Evolutionary conservation across 2,329 filamentous ascomycete genomes (phyloP).

Genomic region (Sporothrix dimorphospora): DNA sequence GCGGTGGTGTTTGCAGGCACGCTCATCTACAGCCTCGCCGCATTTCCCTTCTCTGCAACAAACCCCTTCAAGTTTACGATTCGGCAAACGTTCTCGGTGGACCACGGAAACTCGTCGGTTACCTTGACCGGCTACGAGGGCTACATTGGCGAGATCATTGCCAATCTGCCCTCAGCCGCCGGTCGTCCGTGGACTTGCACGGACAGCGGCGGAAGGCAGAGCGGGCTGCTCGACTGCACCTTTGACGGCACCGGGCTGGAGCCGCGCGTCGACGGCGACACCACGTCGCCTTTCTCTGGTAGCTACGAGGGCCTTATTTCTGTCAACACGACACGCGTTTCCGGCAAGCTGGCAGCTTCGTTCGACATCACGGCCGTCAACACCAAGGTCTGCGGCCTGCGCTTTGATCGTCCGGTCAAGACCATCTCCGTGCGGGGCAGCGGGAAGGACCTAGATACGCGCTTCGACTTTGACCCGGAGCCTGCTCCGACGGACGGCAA

Average conservation of each 20-base stretch:
- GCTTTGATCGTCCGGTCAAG: constrained; percentile 69
- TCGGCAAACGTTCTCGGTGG: constrained; percentile 77
- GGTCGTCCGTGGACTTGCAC: constrained; percentile 63
- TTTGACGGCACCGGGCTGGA: constrained; percentile 61
- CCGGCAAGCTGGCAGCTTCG: constrained; percentile 49
- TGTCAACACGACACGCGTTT: constrained; percentile 58
- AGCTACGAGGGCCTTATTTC: constrained; percentile 63
- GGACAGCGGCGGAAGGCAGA: constrained; percentile 43
- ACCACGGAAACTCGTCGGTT: constrained; percentile 69
- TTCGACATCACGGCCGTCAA: constrained; percentile 72
- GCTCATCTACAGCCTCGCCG: constrained; percentile 80
- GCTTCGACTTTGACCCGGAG: constrained; percentile 64
- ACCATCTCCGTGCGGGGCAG: constrained; percentile 63
- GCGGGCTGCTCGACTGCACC: constrained; percentile 66
- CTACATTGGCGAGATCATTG: constrained; percentile 69
- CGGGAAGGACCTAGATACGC: constrained; percentile 60
- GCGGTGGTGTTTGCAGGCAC: constrained; percentile 74
- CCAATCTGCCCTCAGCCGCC: constrained; percentile 69
- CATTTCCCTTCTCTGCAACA: constrained; percentile 83
- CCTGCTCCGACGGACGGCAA: constrained; percentile 52
- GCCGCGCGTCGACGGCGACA: constrained; percentile 51
- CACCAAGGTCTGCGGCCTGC: constrained; percentile 76
- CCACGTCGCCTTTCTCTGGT: constrained; percentile 61
- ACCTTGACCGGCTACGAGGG: constrained; percentile 68
- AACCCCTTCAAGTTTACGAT: constrained; percentile 88